Evolutionary conservation across 495 filamentous ascomycete species (phyloP).

Genomic region (Talaromyces liani): DNA sequence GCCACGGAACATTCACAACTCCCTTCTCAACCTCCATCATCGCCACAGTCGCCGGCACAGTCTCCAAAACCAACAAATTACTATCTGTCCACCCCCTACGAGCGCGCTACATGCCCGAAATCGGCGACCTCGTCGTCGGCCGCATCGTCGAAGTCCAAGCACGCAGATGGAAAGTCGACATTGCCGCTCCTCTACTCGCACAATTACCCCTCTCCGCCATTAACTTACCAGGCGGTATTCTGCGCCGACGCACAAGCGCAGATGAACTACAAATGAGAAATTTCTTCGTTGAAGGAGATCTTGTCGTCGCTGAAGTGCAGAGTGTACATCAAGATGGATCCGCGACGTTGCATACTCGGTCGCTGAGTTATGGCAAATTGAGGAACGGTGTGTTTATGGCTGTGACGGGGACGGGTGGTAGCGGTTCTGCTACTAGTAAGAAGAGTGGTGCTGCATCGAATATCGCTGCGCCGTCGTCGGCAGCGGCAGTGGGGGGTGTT

Average conservation of each 20-base stretch:
- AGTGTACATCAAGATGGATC: conserved; percentile 70
- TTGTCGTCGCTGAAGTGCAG: conserved; percentile 89
- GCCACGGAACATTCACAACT: conserved; percentile 72
- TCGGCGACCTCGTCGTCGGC: conserved; percentile 91
- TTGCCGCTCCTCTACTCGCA: conserved; percentile 75
- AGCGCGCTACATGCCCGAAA: conserved; percentile 91
- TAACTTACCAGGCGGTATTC: conserved; percentile 89
- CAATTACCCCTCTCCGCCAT: conserved; percentile 78
- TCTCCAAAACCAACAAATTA: conserved; percentile 91
- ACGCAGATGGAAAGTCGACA: conserved; percentile 88
- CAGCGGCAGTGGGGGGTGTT: conserved; percentile 52
- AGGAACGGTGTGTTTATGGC: conserved; percentile 83
- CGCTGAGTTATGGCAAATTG: conserved; percentile 88
- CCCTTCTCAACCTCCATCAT: conserved; percentile 59
- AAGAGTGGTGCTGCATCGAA: conserved; percentile 25
- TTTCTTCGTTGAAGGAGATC: conserved; percentile 86
- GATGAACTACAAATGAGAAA: conserved; percentile 93
- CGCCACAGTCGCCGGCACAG: conserved; percentile 78
- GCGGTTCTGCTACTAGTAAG: conserved; percentile 34
- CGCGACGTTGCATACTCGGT: conserved; percentile 81
- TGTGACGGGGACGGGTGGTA: conserved; percentile 72
- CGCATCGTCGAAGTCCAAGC: conserved; percentile 88
- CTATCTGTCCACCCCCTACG: conserved; percentile 82
- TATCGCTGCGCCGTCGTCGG: conserved; percentile 16
- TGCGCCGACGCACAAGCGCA: conserved; percentile 81